These are phyloP conservation scores for Staphylotrichum tortipilum DNA, from an alignment of 495 filamentous ascomycete genomes.

Conservation along the genomic window DNA sequence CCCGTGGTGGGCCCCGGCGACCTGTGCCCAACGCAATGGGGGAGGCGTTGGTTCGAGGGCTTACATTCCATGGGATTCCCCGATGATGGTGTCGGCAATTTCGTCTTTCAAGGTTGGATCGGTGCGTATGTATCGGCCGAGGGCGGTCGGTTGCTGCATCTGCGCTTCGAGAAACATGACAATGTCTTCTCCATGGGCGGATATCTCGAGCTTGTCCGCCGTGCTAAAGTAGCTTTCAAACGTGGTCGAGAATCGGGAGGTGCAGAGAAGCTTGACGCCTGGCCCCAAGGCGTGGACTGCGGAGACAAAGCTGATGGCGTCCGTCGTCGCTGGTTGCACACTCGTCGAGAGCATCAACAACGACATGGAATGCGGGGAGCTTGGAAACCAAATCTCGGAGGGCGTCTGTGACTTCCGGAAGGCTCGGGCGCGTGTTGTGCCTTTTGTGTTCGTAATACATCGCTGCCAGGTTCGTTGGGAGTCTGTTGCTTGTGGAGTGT, in stretches of 20 bases:
- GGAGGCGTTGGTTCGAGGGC: too few relatives aligned
- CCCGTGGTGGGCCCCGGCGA: too few relatives aligned
- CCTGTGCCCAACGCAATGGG: too few relatives aligned
- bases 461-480: neutral
- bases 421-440: neutral
- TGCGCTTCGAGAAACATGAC: neutral
- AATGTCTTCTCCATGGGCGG: neutral
- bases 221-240: neutral
- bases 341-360: conserved; percentile 2
- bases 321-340: neutral
- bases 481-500: neutral
- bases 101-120: neutral
- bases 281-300: neutral
- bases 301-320: neutral
- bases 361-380: neutral
- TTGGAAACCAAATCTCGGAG: neutral
- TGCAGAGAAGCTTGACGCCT: neutral
- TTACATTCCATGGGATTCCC: neutral
- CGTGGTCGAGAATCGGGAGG: neutral
- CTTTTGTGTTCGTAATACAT: neutral
- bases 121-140: neutral
- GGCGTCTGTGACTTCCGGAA: neutral
- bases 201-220: neutral
- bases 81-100: neutral
- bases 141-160: neutral